A percentile compares a stretch with the other conserved stretches of the same genome.
These are phyloP conservation scores for Dendryphion nanum DNA, from an alignment of 2,329 filamentous ascomycete genomes.

Conservation along the genomic window DNA sequence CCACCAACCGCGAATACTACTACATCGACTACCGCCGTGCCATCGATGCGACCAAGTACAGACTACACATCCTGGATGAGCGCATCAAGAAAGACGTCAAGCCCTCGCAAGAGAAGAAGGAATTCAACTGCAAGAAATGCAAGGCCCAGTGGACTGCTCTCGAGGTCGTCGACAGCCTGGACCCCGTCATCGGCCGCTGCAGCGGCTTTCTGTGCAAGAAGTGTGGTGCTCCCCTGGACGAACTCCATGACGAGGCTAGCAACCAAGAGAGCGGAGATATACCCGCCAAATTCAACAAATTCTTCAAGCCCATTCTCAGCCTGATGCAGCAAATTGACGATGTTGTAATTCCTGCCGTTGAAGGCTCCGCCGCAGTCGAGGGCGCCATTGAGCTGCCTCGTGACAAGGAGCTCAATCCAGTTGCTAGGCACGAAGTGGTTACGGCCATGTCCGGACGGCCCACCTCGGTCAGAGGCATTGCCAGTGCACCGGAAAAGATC, in stretches of 20 bases:
- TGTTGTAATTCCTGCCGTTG: slow-evolving; percentile 69
- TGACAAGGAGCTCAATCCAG: slow-evolving; percentile 64
- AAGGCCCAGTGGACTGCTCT: slow-evolving; percentile 84
- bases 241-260: slow-evolving; percentile 21
- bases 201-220: slow-evolving; percentile 76
- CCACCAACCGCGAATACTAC: slow-evolving; percentile 88
- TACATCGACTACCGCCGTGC: slow-evolving; percentile 94
- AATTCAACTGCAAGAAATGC: slow-evolving; percentile 82
- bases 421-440: slow-evolving; percentile 58
- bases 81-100: slow-evolving; percentile 81
- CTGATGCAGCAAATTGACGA: slow-evolving; percentile 74
- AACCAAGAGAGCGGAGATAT: slow-evolving; percentile 39
- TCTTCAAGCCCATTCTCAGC: slow-evolving; percentile 76
- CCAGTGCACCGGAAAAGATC: slow-evolving; percentile 66
- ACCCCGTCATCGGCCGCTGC: slow-evolving; percentile 46
- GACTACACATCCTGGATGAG: slow-evolving; percentile 83
- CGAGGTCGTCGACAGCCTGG: slow-evolving; percentile 78
- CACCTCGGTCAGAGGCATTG: slow-evolving; percentile 67
- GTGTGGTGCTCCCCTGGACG: slow-evolving; percentile 64
- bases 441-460: slow-evolving; percentile 56
- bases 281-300: slow-evolving; percentile 62
- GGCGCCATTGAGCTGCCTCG: slow-evolving; percentile 64
- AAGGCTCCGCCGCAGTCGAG: slow-evolving; percentile 67
- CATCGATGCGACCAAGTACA: slow-evolving; percentile 95
- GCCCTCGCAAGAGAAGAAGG: slow-evolving; percentile 79